Evolutionary conservation across 2,329 filamentous ascomycete genomes (phyloP).

Genomic region (Trichoderma atroviride): DNA sequence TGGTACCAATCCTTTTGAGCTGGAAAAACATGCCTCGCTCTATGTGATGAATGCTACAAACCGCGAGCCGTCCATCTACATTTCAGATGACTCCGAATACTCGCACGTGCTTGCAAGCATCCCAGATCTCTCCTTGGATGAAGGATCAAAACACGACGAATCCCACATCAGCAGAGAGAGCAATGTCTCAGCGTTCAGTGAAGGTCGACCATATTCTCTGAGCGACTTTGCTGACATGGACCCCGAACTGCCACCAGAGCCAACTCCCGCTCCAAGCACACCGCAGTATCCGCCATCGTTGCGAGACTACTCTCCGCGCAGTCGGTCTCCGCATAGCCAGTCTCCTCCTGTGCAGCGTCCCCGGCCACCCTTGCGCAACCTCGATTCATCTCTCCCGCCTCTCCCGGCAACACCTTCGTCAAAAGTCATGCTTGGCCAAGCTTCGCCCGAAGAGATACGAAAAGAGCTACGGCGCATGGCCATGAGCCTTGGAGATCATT

Average conservation of each 20-base stretch:
- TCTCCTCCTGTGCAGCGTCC: conserved; percentile 17
- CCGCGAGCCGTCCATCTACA: conserved; percentile 62
- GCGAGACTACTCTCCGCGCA: conserved; percentile 30
- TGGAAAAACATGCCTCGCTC: conserved; percentile 64
- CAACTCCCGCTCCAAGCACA: conserved; percentile 34
- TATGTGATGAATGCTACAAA: conserved; percentile 48
- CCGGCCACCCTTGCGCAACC: not conserved
- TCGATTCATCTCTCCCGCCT: conserved; percentile 38
- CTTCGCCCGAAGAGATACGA: conserved; percentile 54
- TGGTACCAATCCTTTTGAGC: conserved; percentile 61
- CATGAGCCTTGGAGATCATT: conserved; percentile 53
- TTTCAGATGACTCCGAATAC: conserved; percentile 60
- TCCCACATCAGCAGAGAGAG: conserved; percentile 25
- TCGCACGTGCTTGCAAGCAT: conserved; percentile 43
- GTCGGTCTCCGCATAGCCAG: conserved; percentile 30
- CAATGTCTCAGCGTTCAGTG: conserved; percentile 23
- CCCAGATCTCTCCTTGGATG: conserved; percentile 30
- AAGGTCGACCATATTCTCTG: conserved; percentile 42
- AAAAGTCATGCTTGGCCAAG: conserved; percentile 58
- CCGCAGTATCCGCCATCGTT: conserved; percentile 26
- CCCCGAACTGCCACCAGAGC: conserved; percentile 42
- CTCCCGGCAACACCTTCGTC: conserved; percentile 51
- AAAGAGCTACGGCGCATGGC: conserved; percentile 55
- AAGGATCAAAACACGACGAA: conserved; percentile 28
- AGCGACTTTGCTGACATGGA: conserved; percentile 48